Evolutionary conservation across 2,329 filamentous ascomycete genomes (phyloP).

Genomic region (Diaporthe ilicicola): DNA sequence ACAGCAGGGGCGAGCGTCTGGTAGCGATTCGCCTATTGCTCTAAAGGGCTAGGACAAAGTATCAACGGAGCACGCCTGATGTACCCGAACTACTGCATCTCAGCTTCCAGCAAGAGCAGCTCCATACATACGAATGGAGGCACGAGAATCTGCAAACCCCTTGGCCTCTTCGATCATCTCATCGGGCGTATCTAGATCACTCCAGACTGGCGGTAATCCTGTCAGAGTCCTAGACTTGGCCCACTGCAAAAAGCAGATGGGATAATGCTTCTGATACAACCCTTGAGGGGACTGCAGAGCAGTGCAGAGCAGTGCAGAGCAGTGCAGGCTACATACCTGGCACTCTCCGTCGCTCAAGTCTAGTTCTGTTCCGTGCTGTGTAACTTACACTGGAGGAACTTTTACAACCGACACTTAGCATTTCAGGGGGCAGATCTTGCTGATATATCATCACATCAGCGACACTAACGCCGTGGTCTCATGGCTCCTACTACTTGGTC

Average conservation of each 20-base stretch:
- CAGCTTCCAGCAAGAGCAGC: background rate
- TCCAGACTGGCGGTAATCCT: conserved; percentile 30
- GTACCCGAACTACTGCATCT: conserved; percentile 23
- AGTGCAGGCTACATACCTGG: conserved; percentile 11
- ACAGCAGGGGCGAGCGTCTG: background rate
- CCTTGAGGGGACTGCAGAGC: conserved; percentile 13
- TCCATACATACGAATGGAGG: conserved; percentile 4
- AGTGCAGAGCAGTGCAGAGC: no score
- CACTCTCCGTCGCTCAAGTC: background rate
- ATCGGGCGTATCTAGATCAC: conserved; percentile 32
- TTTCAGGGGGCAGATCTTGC: background rate
- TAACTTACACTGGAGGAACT: background rate
- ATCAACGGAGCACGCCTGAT: conserved; percentile 21
- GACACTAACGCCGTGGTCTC: background rate
- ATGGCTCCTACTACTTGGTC: background rate
- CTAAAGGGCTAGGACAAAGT: background rate
- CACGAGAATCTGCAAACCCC: conserved; percentile 25
- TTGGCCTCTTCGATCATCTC: conserved; percentile 30
- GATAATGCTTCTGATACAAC: background rate
- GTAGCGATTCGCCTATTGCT: background rate
- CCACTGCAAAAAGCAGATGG: background rate
- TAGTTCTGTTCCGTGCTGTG: conserved; percentile 20
- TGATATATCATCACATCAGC: conserved; percentile 25
- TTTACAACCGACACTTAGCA: background rate
- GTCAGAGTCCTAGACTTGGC: conserved; percentile 12